Evolutionary conservation across 768 basidiomycete genomes (phyloP), one percentile per base, ranked within the genome.

Genomic region (Hydnum rufescens): DNA sequence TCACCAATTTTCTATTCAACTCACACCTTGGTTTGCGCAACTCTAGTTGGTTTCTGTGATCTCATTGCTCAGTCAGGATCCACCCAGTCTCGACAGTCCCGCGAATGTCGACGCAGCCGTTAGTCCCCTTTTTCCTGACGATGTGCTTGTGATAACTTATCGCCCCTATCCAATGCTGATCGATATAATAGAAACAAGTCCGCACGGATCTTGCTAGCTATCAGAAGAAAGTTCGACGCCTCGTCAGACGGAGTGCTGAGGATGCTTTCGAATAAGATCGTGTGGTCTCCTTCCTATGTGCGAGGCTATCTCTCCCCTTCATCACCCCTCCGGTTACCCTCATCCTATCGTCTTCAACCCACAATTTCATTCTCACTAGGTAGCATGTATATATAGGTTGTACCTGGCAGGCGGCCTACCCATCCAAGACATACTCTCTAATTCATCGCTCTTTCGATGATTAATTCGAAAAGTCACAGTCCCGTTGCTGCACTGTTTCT

Each of bases 91-190:
- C 55, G 87, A 90, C 66, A 92, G 89, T 57, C 92, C 92, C 2
- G 92, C 92, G 3, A 96, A 97, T 59, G 82, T 97, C 13, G 90
- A 97, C 61, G 92, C 95, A 0, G 93, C 95, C 28, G 64, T 63
- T 32, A 51, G 63, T 60, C 13, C 13, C 13, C 44, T 30, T 22
- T 25, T 29, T 23, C 5, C 54, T 28, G 28, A 46, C 1, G 5
- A 34, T 42, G 26, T 4, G 23, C 34, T 42, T 25, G 5, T 8
- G 25, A 53, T 49, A 23, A 25, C 3, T 46, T 32, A 31, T 42
- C 25, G 5, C 51, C 22, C 31, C 47, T 53, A 8, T 52, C 23
- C 56, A 4, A 26, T 23, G 26, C 1, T 19, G 6, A 43, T 22
- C 22, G 13, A 5, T 26, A 23, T 54, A 26, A 28, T 46, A 55